phyloP scores from a whole-genome alignment of 192 early-diverging fungal species.

The Thamnidium elegans region DNA sequence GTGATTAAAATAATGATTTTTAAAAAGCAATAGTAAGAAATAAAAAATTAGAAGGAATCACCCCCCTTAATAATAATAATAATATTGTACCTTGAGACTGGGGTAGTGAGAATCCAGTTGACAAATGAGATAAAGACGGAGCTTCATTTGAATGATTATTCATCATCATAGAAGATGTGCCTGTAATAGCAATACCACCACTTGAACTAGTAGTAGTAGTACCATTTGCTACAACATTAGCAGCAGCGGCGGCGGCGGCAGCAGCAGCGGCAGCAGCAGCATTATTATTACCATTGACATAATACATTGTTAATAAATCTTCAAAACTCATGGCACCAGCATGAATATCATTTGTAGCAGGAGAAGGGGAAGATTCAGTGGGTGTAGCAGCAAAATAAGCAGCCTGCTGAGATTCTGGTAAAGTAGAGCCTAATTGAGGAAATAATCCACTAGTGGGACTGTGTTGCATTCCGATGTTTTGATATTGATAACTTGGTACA shows the following conservation, averaged over 20 bases:
- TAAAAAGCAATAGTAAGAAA: too few species aligned
- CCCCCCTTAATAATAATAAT: too few species aligned
- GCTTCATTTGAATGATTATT: too few species aligned
- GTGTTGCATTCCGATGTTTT: conserved; percentile 1
- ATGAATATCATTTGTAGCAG: neutral
- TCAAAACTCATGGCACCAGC: conserved; percentile 25
- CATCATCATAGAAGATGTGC: too few species aligned
- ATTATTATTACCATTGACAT: conserved; percentile 12
- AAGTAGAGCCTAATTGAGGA: conserved; percentile 10
- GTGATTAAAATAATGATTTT: too few species aligned
- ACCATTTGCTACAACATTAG: neutral
- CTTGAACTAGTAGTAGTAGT: neutral
- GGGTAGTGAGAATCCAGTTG: too few species aligned
- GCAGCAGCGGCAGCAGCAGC: neutral
- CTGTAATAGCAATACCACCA: too few species aligned
- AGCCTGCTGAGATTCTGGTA: conserved; percentile 3
- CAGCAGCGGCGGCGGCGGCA: neutral
- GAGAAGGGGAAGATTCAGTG: conserved; percentile 7
- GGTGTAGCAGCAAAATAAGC: conserved; percentile 7
- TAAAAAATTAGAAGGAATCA: too few species aligned
- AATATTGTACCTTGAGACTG: too few species aligned
- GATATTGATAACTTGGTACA: conserved; percentile 17
- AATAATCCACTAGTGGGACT: conserved; percentile 12
- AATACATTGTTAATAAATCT: conserved; percentile 21
- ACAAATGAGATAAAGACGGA: too few species aligned